A percentile compares a stretch with the other conserved stretches of the same genome.
phyloP scores from a whole-genome alignment of 495 filamentous ascomycete species.

The Talaromyces stipitatus region DNA sequence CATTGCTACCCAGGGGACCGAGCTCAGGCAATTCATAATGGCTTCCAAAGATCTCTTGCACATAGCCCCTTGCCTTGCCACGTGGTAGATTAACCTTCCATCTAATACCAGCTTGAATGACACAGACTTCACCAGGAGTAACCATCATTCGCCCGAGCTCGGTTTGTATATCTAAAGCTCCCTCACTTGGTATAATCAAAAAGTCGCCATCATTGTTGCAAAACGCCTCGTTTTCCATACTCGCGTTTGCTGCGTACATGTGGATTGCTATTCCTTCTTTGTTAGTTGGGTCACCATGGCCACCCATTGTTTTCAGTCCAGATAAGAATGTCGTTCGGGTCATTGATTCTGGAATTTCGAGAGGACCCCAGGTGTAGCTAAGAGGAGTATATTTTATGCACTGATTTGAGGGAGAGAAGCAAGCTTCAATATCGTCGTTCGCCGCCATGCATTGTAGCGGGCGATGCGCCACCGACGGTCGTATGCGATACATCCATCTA shows the following conservation, averaged over 20 bases:
- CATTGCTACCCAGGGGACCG: conserved; percentile 80
- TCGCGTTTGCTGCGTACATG: neutral
- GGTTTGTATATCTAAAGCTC: conserved; percentile 76
- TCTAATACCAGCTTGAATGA: conserved; percentile 77
- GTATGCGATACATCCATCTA: no score
- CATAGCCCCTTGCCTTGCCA: conserved; percentile 69
- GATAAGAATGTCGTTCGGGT: no score
- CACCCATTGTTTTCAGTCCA: no score
- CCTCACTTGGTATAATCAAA: conserved; percentile 76
- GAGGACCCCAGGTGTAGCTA: no score
- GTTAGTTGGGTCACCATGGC: neutral
- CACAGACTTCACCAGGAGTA: conserved; percentile 79
- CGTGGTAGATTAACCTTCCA: conserved; percentile 62
- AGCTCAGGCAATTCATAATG: conserved; percentile 83
- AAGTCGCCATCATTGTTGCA: conserved; percentile 87
- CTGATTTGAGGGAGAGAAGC: no score
- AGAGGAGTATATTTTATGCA: no score
- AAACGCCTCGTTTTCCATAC: conserved; percentile 51
- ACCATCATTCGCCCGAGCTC: conserved; percentile 78
- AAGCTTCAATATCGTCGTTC: no score
- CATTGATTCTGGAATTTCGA: no score
- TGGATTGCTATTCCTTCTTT: neutral
- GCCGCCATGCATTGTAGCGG: no score
- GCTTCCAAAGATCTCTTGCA: conserved; percentile 76
- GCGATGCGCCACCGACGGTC: no score